Conservation (phyloP, 257 asterid species). For the Verbena officinalis region DNA sequence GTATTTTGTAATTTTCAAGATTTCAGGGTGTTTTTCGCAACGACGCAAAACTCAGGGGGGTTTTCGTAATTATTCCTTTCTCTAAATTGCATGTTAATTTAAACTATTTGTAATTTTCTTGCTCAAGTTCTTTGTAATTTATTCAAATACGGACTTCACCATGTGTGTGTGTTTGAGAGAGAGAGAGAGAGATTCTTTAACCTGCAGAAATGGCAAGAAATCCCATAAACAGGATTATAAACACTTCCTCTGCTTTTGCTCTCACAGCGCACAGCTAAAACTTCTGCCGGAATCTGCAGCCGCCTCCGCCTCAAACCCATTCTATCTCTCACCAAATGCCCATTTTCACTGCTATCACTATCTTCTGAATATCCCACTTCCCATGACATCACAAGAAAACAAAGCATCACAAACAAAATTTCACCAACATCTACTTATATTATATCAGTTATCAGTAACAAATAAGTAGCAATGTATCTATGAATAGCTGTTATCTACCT, state of each 20-base stretch:
- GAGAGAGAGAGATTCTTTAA: slow-evolving; percentile 13
- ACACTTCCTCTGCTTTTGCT: slow-evolving; percentile 74
- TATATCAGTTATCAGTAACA: background rate
- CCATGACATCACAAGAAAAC: slow-evolving; percentile 21
- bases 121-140: too few species aligned
- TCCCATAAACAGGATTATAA: slow-evolving; percentile 72
- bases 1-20: too few species aligned
- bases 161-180: too few species aligned
- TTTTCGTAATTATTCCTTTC: too few species aligned
- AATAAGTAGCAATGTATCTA: background rate
- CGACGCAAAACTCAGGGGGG: too few species aligned
- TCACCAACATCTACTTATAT: background rate
- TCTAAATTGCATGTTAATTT: too few species aligned
- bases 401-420: background rate
- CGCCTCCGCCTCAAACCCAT: slow-evolving; percentile 25
- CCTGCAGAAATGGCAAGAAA: slow-evolving; percentile 96
- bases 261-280: slow-evolving; percentile 53
- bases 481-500: slow-evolving; percentile 26
- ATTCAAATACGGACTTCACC: too few species aligned
- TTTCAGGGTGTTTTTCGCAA: too few species aligned
- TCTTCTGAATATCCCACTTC: slow-evolving; percentile 34
- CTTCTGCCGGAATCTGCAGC: slow-evolving; percentile 43
- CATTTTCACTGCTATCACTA: slow-evolving; percentile 32
- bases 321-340: slow-evolving; percentile 30
- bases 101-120: too few species aligned